Evolutionary conservation across 2,329 filamentous ascomycete species (phyloP).

Genomic region (Penicillium sp.): DNA sequence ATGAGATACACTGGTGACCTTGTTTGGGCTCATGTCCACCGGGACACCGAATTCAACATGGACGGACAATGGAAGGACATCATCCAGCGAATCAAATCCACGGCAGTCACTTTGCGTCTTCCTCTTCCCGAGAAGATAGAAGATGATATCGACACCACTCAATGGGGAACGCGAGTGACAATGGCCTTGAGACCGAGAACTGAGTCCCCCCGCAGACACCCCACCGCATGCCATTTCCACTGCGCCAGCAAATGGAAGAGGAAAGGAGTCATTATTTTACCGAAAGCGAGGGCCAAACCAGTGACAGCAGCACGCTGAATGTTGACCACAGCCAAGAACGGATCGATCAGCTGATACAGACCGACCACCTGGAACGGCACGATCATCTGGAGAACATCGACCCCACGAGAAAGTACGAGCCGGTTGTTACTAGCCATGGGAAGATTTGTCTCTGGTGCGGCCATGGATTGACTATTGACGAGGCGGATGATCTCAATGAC

Average conservation of each 20-base stretch:
- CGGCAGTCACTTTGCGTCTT: constrained; percentile 7
- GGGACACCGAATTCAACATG: constrained; percentile 15
- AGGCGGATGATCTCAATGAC: background rate
- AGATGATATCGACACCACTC: background rate
- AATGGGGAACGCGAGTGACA: background rate
- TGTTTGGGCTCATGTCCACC: constrained; percentile 27
- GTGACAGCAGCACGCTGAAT: background rate
- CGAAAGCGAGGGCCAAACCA: background rate
- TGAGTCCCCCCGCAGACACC: background rate
- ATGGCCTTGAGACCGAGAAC: background rate
- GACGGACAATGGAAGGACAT: constrained; percentile 15
- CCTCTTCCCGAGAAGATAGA: background rate
- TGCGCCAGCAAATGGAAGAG: background rate
- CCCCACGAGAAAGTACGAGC: background rate
- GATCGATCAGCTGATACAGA: background rate
- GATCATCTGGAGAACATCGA: background rate
- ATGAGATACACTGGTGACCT: constrained; percentile 16
- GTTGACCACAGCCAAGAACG: background rate
- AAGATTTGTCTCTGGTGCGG: constrained; percentile 27
- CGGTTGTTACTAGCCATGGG: constrained; percentile 15
- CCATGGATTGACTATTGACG: background rate
- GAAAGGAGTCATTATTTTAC: background rate
- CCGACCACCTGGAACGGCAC: too few species aligned
- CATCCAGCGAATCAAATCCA: constrained; percentile 13
- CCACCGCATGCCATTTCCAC: background rate